These are phyloP conservation scores for Xanthoconium separans DNA, from an alignment of 1,284 basidiomycete genomes.

Conservation along the genomic window DNA sequence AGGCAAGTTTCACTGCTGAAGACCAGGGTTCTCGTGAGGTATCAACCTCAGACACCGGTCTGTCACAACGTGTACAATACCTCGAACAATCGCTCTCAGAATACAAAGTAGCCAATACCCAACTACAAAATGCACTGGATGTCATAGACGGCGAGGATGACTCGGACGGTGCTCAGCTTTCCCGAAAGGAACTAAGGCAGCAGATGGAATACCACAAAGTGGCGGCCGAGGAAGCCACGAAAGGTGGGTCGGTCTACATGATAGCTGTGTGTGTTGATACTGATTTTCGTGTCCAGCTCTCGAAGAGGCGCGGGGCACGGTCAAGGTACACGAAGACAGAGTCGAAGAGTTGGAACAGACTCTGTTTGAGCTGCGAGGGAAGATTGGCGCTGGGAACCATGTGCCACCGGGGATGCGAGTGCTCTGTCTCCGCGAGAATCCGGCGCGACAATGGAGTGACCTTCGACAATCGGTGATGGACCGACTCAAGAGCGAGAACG, in stretches of 20 bases:
- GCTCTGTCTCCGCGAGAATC: constrained; percentile 71
- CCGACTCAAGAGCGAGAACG: constrained; percentile 72
- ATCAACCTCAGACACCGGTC: constrained; percentile 21
- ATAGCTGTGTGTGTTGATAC: background rate
- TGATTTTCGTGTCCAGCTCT: constrained; percentile 38
- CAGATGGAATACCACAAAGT: constrained; percentile 43
- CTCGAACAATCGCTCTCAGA: constrained; percentile 57
- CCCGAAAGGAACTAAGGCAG: constrained; percentile 40
- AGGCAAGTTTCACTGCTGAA: constrained; percentile 65
- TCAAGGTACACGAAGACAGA: constrained; percentile 43
- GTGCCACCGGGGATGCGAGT: constrained; percentile 71
- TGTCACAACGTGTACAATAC: constrained; percentile 47
- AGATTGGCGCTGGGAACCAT: constrained; percentile 76
- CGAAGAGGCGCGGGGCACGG: constrained; percentile 37
- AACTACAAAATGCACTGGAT: constrained; percentile 45
- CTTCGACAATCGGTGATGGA: constrained; percentile 68
- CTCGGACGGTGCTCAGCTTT: constrained; percentile 24
- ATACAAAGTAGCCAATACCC: constrained; percentile 48
- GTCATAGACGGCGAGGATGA: constrained; percentile 38
- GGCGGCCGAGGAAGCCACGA: constrained; percentile 39
- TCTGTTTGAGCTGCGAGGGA: constrained; percentile 71
- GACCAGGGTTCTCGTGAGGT: constrained; percentile 35
- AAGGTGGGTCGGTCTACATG: constrained; percentile 38
- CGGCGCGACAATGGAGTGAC: constrained; percentile 71
- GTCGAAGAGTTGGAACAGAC: constrained; percentile 68